These are phyloP conservation scores for Phalaenopsis equestris DNA, from an alignment of 106 monocot genomes.

Conservation along the genomic window DNA sequence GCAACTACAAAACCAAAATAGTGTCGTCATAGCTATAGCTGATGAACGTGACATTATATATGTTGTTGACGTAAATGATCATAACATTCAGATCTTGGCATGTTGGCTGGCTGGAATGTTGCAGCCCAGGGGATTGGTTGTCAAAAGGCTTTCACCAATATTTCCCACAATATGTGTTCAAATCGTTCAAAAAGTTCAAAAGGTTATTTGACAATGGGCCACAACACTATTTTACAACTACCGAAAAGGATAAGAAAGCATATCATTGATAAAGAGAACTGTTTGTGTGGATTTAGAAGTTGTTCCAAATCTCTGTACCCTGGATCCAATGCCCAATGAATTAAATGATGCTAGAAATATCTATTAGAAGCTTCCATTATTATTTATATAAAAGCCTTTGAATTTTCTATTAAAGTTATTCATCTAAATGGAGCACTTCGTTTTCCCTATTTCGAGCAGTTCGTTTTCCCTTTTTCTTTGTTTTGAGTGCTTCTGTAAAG, in stretches of 20 bases:
- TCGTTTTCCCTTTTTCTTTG: too few relatives aligned
- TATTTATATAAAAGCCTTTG: too few relatives aligned
- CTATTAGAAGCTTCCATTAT: too few relatives aligned
- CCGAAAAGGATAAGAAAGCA: constrained; percentile 20
- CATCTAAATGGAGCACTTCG: too few relatives aligned
- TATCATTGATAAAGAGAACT: constrained; percentile 12
- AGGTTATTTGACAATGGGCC: constrained; percentile 7
- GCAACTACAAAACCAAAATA: too few relatives aligned
- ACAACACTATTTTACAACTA: background rate
- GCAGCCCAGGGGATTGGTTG: constrained; percentile 52
- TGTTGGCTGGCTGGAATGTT: constrained; percentile 46
- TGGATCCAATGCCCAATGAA: too few relatives aligned
- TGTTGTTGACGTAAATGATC: constrained; percentile 32
- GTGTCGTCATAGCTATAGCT: constrained; percentile 48
- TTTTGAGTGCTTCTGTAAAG: too few relatives aligned
- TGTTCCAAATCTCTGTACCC: too few relatives aligned
- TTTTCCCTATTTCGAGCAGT: too few relatives aligned
- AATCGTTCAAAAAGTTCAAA: background rate
- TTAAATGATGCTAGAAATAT: too few relatives aligned
- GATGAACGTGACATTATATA: constrained; percentile 70
- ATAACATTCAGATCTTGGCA: constrained; percentile 29
- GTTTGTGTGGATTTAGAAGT: constrained; percentile 14
- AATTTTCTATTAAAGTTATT: too few relatives aligned
- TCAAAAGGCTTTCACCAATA: constrained; percentile 16
- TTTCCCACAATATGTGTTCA: constrained; percentile 9